A percentile compares a stretch with the other conserved stretches of the same genome.
Conservation (phyloP, 257 asterid species). For the Solanum ahanhuiri region DNA sequence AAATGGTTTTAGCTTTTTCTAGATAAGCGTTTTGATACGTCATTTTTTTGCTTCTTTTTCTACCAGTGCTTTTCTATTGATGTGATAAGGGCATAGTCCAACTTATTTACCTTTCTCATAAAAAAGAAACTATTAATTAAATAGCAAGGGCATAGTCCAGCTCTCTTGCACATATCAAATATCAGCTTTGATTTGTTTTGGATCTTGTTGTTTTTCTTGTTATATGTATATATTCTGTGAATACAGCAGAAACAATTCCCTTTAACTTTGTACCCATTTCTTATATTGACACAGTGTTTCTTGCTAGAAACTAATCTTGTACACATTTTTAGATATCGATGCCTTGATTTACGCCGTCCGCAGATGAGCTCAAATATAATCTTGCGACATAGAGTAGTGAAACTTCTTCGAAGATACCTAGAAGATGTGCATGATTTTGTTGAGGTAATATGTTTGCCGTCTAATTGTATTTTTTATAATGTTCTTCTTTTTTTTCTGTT, state of each 20-base stretch:
- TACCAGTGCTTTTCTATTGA: background rate
- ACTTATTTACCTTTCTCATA: background rate
- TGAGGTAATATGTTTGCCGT: conserved; percentile 53
- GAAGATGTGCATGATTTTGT: conserved; percentile 85
- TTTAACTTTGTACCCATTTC: background rate
- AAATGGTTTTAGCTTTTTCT: background rate
- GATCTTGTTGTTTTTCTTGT: background rate
- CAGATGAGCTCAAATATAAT: conserved; percentile 67
- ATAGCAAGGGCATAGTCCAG: background rate
- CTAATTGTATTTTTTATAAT: background rate
- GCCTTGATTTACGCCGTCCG: conserved; percentile 89
- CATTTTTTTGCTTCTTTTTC: background rate
- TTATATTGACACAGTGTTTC: background rate
- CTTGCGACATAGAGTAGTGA: conserved; percentile 84
- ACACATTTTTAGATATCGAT: conserved; percentile 51
- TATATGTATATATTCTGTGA: background rate
- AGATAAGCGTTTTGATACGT: background rate
- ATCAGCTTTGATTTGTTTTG: background rate
- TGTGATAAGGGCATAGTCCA: background rate
- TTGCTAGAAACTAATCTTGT: background rate
- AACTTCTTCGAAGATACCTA: conserved; percentile 78
- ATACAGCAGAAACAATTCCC: background rate
- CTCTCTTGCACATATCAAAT: background rate
- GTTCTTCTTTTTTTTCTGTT: background rate
- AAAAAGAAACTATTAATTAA: background rate